A percentile compares a stretch with the other conserved stretches of the same genome.
Evolutionary conservation across 257 asterid species (phyloP).

Genomic region (Scutellaria baicalensis): DNA sequence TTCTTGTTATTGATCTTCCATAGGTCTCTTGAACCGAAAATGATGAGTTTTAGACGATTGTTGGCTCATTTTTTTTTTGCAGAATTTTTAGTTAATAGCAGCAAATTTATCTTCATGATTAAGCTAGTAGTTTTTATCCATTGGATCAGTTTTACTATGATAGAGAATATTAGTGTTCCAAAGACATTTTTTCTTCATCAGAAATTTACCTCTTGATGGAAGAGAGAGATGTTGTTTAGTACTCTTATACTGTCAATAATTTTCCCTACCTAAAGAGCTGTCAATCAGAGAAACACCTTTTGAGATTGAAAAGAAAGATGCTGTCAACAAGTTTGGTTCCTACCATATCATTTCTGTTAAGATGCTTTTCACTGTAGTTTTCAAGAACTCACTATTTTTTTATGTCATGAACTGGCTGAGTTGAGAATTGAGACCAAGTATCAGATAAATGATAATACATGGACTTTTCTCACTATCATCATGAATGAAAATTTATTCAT

Average conservation of each 20-base stretch:
- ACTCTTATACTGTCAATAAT: neutral
- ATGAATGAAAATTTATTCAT: neutral
- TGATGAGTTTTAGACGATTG: neutral
- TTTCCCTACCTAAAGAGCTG: constrained; percentile 4
- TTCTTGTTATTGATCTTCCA: neutral
- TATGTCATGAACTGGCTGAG: neutral
- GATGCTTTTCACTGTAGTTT: neutral
- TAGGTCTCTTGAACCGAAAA: neutral
- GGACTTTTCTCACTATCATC: neutral
- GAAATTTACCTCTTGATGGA: neutral
- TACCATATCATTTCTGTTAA: neutral
- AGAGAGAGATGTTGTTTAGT: neutral
- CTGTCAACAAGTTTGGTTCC: constrained; percentile 1
- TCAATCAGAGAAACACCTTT: constrained; percentile 2
- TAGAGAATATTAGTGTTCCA: neutral
- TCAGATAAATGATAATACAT: neutral
- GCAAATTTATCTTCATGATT: neutral
- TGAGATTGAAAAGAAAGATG: constrained; percentile 18
- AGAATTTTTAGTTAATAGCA: neutral
- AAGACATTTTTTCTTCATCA: neutral
- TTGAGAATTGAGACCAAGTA: neutral
- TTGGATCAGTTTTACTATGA: neutral
- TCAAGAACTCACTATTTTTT: neutral
- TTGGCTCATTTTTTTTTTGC: neutral
- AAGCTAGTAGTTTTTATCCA: neutral